Evolutionary conservation across 768 basidiomycete species (phyloP).

Genomic region (Mycena venus): DNA sequence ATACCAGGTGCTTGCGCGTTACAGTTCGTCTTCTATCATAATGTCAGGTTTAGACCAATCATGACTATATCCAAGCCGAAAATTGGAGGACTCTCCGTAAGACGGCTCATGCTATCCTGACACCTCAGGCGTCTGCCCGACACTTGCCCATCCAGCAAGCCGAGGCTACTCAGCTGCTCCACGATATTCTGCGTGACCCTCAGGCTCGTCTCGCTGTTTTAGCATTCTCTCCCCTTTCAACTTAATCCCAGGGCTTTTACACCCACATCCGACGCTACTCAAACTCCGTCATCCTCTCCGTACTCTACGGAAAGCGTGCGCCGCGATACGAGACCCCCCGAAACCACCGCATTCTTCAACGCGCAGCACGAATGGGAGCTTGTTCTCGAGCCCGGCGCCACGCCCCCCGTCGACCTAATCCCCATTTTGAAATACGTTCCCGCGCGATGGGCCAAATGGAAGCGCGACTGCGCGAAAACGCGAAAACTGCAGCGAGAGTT

Average conservation of each 20-base stretch:
- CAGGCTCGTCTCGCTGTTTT: conserved; percentile 5
- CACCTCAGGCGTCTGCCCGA: conserved; percentile 32
- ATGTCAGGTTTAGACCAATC: not conserved
- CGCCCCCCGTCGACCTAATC: conserved; percentile 51
- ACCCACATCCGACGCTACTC: conserved; percentile 45
- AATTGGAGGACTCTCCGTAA: conserved; percentile 31
- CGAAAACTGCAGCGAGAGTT: conserved; percentile 41
- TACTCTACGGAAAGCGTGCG: conserved; percentile 46
- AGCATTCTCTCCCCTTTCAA: not conserved
- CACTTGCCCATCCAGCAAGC: conserved; percentile 38
- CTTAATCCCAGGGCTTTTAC: conserved; percentile 40
- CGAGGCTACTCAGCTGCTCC: conserved; percentile 31
- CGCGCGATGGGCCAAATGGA: conserved; percentile 51
- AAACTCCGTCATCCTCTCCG: conserved; percentile 45
- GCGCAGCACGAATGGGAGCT: conserved; percentile 42
- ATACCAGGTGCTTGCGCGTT: conserved; percentile 7
- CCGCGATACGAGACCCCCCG: conserved; percentile 43
- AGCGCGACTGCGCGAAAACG: conserved; percentile 37
- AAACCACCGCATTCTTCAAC: conserved; percentile 42
- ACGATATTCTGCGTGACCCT: conserved; percentile 14
- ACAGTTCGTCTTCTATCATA: conserved; percentile 17
- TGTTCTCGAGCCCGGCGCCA: conserved; percentile 46
- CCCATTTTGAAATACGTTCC: conserved; percentile 51
- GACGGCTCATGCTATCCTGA: conserved; percentile 34
- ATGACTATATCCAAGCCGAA: not conserved